Percentiles rank a stretch among this genome's conserved stretches.
Conservation (phyloP, 2,329 filamentous ascomycete genomes). For the Xylariaceae sp. region DNA sequence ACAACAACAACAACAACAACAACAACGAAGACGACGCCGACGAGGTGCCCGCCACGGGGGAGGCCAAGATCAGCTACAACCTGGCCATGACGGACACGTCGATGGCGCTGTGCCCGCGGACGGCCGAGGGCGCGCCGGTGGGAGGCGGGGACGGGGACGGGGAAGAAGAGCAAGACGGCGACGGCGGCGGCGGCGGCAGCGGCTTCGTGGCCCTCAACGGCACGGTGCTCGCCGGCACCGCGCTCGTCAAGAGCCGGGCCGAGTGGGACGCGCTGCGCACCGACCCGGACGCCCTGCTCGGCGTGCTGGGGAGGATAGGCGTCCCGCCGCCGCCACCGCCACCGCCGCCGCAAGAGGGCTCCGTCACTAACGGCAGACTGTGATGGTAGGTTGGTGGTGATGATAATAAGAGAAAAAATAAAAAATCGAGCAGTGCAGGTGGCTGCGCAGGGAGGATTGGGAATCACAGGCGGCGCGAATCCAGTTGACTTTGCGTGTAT, state of each 20-base stretch:
- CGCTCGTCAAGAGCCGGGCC: constrained; percentile 50
- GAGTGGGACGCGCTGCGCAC: constrained; percentile 49
- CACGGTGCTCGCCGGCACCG: constrained; percentile 56
- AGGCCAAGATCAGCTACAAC: constrained; percentile 55
- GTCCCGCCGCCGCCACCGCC: constrained; percentile 21
- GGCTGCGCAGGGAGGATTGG: too few relatives aligned
- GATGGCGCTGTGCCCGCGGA: constrained; percentile 48
- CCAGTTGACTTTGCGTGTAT: too few relatives aligned
- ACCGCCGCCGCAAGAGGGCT: too few relatives aligned
- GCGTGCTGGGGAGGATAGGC: constrained; percentile 35
- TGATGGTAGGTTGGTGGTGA: too few relatives aligned
- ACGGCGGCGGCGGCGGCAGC: constrained; percentile 21
- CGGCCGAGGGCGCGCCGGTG: constrained; percentile 39
- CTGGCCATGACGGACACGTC: constrained; percentile 48
- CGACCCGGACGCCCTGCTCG: constrained; percentile 30
- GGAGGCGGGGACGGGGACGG: constrained; percentile 18
- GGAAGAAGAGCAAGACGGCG: too few relatives aligned
- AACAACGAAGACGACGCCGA: too few relatives aligned
- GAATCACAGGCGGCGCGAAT: too few relatives aligned
- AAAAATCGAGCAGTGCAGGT: too few relatives aligned
- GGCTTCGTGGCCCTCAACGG: constrained; percentile 50
- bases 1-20: too few relatives aligned
- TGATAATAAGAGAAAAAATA: too few relatives aligned
- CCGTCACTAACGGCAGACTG: too few relatives aligned
- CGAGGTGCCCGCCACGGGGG: constrained; percentile 25